Base-by-base conservation (phyloP, 129 eudicot species). In the Heracleum sosnowskyi region DNA sequence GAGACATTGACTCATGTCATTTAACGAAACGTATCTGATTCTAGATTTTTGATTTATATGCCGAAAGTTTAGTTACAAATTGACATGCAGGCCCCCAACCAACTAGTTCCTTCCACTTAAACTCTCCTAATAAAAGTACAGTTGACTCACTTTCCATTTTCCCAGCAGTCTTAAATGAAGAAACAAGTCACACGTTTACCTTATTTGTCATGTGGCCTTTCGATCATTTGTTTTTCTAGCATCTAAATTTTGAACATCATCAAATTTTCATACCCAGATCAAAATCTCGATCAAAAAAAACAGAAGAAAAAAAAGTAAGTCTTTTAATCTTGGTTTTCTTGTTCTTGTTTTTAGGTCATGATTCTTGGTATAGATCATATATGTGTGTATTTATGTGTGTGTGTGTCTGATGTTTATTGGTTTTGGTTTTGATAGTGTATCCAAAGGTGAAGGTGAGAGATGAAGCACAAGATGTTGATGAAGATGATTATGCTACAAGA, bases 401-500 rank as follows among this genome's bases (percentile, higher is more conserved):
- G 4, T 68, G 8, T 9, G 7, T 11, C 11, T 69, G 40, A 69
- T 69, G 22, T 69, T 69, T 18, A 41, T 69, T 36, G 39, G 24
- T 35, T 69, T 73, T 62, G 78, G 64, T 84, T 83, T 64, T 75
- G 22, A 2, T 76, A 92, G 96, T 89, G 96, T 92, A 92, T 86
- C 96, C 92, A 28, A 92, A 85, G 85, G 92, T 92, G 83, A 92
- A 86, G 86, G 97, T 92, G 84, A 90, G 85, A 74, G 82, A 78
- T 69, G 78, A 76, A 51, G 89, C 84, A 82, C 84, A 84, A 24
- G 85, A 76, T 60, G 68, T n/a, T 60, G 68, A 60, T 60, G 89
- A 86, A 72, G 75, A 69, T 47, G 87, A 47, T 79, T 62, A 80
- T 71, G 79, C 79, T 55, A 86, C 77, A 74, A 78, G 66, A 47